Evolutionary conservation across 805 yeast species (phyloP).

Genomic region (Kuraishia molischiana): DNA sequence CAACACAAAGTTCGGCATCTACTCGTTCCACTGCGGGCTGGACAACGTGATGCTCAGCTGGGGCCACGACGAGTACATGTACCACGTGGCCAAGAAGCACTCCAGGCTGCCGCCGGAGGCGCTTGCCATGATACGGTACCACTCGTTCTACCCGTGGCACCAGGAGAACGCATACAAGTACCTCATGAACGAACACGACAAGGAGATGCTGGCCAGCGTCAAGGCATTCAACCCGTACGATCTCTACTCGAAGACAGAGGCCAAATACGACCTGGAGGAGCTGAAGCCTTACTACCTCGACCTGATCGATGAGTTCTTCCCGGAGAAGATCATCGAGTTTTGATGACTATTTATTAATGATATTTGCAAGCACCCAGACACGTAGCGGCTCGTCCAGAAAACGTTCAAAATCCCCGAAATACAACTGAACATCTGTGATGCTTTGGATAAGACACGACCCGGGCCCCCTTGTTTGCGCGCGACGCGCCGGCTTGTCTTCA

Average conservation of each 20-base stretch:
- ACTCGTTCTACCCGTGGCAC: slow-evolving; percentile 72
- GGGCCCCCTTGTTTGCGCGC: too few relatives aligned
- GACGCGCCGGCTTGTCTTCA: too few relatives aligned
- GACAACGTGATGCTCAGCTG: slow-evolving; percentile 65
- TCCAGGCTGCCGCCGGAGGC: slow-evolving; percentile 57
- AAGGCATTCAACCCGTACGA: slow-evolving; percentile 61
- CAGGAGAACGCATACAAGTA: slow-evolving; percentile 57
- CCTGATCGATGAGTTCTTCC: slow-evolving; percentile 59
- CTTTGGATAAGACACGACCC: too few relatives aligned
- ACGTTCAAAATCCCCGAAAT: too few relatives aligned
- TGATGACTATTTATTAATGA: slow-evolving; percentile 9
- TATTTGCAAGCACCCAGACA: not conserved
- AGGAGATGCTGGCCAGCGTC: slow-evolving; percentile 52
- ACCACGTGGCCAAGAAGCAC: slow-evolving; percentile 56
- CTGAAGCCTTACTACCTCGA: slow-evolving; percentile 51
- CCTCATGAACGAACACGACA: slow-evolving; percentile 55
- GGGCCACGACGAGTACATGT: slow-evolving; percentile 80
- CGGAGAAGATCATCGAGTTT: slow-evolving; percentile 45
- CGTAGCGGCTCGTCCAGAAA: not conserved
- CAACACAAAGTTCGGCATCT: slow-evolving; percentile 57
- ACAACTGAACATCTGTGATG: too few relatives aligned
- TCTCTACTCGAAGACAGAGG: slow-evolving; percentile 52
- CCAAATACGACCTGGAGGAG: slow-evolving; percentile 34
- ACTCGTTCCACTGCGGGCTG: slow-evolving; percentile 53
- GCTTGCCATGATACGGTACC: slow-evolving; percentile 66